phyloP scores from a whole-genome alignment of 2,329 filamentous ascomycete species.

The Pseudogymnoascus sp. region DNA sequence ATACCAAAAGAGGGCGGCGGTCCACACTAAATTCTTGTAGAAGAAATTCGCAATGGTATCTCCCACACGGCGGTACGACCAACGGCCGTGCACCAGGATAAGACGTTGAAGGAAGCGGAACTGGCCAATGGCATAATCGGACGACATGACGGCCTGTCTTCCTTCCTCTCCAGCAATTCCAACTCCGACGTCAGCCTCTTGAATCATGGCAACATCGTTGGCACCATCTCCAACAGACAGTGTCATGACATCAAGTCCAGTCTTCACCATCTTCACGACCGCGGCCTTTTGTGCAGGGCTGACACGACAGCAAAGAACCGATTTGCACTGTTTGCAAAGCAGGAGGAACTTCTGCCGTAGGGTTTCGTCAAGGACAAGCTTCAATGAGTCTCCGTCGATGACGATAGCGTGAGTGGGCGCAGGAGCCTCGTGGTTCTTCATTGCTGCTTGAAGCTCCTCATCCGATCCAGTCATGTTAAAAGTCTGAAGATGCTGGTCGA shows the following conservation, averaged over 20 bases:
- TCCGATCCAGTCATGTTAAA: constrained; percentile 82
- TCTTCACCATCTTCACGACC: constrained; percentile 94
- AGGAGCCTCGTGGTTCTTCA: constrained; percentile 78
- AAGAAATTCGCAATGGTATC: constrained; percentile 98
- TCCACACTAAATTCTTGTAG: constrained; percentile 99
- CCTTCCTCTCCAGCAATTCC: constrained; percentile 92
- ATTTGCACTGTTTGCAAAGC: constrained; percentile 93
- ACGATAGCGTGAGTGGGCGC: constrained; percentile 84
- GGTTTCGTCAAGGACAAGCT: constrained; percentile 74
- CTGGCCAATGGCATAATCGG: constrained; percentile 91
- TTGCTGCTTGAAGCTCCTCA: constrained; percentile 73
- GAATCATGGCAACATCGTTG: constrained; percentile 97
- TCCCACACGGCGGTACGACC: constrained; percentile 90
- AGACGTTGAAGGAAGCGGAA: constrained; percentile 83
- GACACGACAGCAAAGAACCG: constrained; percentile 94
- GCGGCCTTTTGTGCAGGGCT: constrained; percentile 94
- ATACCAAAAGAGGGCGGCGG: constrained; percentile 94
- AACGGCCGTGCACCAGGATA: constrained; percentile 83
- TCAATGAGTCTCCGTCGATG: constrained; percentile 89
- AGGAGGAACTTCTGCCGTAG: constrained; percentile 89
- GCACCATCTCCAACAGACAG: constrained; percentile 88
- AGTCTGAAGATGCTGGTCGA: constrained; percentile 64
- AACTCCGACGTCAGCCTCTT: constrained; percentile 93
- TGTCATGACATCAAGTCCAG: constrained; percentile 91
- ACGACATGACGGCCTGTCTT: constrained; percentile 90